These are phyloP conservation scores for Cyclotella choctawhatcheeana DNA, from an alignment of 108 stramenopile species.

Conservation along the genomic window DNA sequence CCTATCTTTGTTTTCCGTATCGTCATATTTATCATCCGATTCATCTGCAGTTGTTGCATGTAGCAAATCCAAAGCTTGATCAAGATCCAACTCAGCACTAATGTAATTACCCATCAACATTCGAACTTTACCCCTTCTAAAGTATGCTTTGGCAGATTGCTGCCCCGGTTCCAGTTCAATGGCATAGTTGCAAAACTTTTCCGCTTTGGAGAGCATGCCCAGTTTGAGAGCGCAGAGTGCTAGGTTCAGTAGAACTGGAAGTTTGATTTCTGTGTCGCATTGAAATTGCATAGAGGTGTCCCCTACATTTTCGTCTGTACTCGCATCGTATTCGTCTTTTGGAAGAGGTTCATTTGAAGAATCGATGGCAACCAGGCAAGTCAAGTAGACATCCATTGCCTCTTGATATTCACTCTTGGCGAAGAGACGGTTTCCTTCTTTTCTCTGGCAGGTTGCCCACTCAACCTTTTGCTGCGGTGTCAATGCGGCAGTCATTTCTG, in stretches of 20 bases:
- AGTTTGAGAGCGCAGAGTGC: conserved; percentile 81
- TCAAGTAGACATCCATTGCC: conserved; percentile 90
- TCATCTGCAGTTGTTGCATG: conserved; percentile 3
- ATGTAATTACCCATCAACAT: conserved; percentile 70
- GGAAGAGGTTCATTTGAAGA: not conserved
- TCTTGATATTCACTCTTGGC: conserved; percentile 58
- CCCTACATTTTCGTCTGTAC: not conserved
- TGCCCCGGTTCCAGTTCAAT: conserved; percentile 45
- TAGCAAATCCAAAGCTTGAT: conserved; percentile 43
- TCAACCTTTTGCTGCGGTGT: conserved; percentile 49
- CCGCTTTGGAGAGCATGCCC: conserved; percentile 77
- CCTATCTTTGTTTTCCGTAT: conserved; percentile 21
- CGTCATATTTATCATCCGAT: not conserved
- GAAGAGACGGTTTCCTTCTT: conserved; percentile 71
- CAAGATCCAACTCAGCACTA: conserved; percentile 59
- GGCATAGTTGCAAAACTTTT: conserved; percentile 77
- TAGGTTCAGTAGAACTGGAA: conserved; percentile 85
- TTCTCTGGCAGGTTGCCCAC: conserved; percentile 74
- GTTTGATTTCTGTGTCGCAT: conserved; percentile 54
- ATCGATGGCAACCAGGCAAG: conserved; percentile 78
- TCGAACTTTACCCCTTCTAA: conserved; percentile 73
- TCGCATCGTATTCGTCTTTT: conserved; percentile 3
- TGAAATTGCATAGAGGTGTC: not conserved
- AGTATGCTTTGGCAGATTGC: conserved; percentile 62
- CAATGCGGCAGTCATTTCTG: conserved; percentile 48